Evolutionary conservation across 306 rosid genomes (phyloP), one percentile per base, ranked within the genome.

Genomic region (Erythrophleum fordii): DNA sequence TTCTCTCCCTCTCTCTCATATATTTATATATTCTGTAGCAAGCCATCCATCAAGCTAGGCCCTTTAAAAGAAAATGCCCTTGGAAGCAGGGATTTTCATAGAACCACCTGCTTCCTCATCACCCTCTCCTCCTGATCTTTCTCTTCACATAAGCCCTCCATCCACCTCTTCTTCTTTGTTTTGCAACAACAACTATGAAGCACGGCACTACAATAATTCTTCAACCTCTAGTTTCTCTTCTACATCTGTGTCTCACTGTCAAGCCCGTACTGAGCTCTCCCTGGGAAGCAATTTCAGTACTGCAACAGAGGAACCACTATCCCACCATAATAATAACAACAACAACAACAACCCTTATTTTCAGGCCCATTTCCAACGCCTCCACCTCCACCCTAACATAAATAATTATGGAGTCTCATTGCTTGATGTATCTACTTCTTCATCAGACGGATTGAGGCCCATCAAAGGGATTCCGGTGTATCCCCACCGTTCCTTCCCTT

Each of bases 391-490:
- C 18, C 45, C 81, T 28, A 65, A 35, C 41, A 69, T 77, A 53
- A 82, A 60, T 28, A 61, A 82, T n/a, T 70, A 81, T 9, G 97
- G 92, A 2, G 85, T 85, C 77, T 90, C 94, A 2, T 75, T 75
- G 41, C 89, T 92, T 0, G 93, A 92, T 77, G 80, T 79, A 5
- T 85, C 72, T 10, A 14, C 46, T 35, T 8, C 71, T 18, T n/a
- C 94, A n/a, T 56, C 91, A 0, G 89, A 84, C 41, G 86, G 88
- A 1, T 84, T 90, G 35, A 87, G 87, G 68, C 97, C 98, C 16
- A 92, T 94, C 65, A 94, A 94, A 61, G 98, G 98, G 85, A 89
- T 94, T 62, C 98, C 98, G 0, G 93, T 94, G 18, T 94, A 92
- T 76, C 97, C 86, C 86, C 89, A 85, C 87, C 98, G 97, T 72